A percentile compares a stretch with the other conserved stretches of the same genome.
These are phyloP conservation scores for Isoetes engelmannii DNA, from an alignment of 83 land plant species.

Conservation along the genomic window DNA sequence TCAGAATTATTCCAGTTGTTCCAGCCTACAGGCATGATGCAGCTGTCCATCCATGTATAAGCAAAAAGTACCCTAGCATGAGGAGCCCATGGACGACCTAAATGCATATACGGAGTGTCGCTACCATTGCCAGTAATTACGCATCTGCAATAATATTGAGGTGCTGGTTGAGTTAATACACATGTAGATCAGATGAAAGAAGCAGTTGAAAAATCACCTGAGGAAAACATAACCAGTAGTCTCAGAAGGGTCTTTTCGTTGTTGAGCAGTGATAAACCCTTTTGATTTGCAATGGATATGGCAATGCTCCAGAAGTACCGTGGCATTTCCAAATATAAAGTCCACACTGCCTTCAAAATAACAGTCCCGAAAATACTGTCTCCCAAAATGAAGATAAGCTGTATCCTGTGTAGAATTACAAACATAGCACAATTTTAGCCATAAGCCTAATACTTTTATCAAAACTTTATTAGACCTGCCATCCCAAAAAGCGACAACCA, in stretches of 20 bases:
- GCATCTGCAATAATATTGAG: slow-evolving; percentile 44
- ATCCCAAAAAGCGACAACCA: slow-evolving; percentile 82
- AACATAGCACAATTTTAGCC: neutral
- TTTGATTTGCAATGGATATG: slow-evolving; percentile 88
- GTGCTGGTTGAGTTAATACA: neutral
- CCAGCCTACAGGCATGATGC: slow-evolving; percentile 85
- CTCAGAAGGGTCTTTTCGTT: slow-evolving; percentile 65
- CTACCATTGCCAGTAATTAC: slow-evolving; percentile 79
- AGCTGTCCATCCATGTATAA: slow-evolving; percentile 70
- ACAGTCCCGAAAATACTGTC: slow-evolving; percentile 81
- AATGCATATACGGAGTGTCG: slow-evolving; percentile 42
- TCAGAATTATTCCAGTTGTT: slow-evolving; percentile 82
- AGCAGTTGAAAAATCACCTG: slow-evolving; percentile 29
- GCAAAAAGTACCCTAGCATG: slow-evolving; percentile 81
- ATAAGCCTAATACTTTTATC: neutral
- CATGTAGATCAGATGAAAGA: too few relatives aligned
- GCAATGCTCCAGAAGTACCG: slow-evolving; percentile 86
- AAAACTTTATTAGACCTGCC: slow-evolving; percentile 56
- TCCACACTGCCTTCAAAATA: slow-evolving; percentile 98
- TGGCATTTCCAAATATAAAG: slow-evolving; percentile 94
- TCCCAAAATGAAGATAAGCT: slow-evolving; percentile 78
- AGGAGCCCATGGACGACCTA: slow-evolving; percentile 98
- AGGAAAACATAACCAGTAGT: slow-evolving; percentile 88
- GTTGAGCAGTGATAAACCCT: slow-evolving; percentile 90
- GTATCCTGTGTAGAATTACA: slow-evolving; percentile 56